Base-by-base conservation (phyloP, 169 alveolate genomes). In the Plasmodium vinckei region DNA sequence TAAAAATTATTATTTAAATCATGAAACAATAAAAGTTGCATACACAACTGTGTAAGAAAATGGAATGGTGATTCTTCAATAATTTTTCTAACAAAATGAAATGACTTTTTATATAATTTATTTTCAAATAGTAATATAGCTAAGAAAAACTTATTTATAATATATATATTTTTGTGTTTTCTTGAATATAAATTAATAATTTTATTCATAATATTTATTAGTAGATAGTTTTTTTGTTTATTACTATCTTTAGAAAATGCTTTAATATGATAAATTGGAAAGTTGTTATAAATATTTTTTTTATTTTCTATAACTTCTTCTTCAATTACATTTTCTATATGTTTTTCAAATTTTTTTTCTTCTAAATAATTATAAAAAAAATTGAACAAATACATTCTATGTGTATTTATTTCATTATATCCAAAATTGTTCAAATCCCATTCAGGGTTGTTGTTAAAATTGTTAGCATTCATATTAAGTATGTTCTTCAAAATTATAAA, bases 201-300 rank as follows among this genome's bases (percentile, higher is more conserved):
- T 82, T 82, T 82, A 67, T 82, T 67, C 79, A 65, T 82, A 82
- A 82, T 82, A 42, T 70, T 82, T 19, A 82, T 54, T 15, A 82
- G 71, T 47, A 82, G 9, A 12, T 46, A 51, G 33, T 42, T 82
- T 67, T 82, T 67, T 27, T 61, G 59, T 57, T 82, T 82, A 67
- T 67, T 60, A 46, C 65, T 82, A 23, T 61, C 59, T 82, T 82
- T 82, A 47, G 69, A 82, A 67, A 82, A 82, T 25, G 17, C 44
- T 67, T 82, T 82, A 54, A 82, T 67, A 21, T 65, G 72, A 65
- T 82, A 82, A 53, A 82, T 67, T 4, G 90, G 90, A 27, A 82
- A 82, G 12, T 25, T 67, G 0, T 82, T 60, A 47, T 82, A 82
- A 13, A 82, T 46, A 67, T 44, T 67, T 67, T 82, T 68, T 39